Base-by-base conservation (phyloP, 78 protist species). In the Paratrimastix pyriformis region DNA sequence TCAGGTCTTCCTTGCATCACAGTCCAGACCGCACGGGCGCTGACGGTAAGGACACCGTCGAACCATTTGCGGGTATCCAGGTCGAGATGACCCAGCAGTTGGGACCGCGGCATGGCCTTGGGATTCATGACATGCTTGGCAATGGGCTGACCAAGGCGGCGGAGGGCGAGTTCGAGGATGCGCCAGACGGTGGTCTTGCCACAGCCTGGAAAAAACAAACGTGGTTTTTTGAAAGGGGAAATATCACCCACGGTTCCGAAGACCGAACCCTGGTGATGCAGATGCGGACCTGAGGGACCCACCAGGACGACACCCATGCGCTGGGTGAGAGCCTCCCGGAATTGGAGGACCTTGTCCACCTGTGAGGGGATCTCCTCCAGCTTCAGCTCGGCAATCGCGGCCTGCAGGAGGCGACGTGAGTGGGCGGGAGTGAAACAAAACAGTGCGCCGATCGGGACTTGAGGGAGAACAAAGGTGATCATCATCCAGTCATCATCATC, bases 231-330 rank as follows among this genome's bases (percentile, higher is more conserved):
- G n/a, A n/a, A n/a, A n/a, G n/a, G n/a, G n/a, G n/a, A n/a, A n/a
- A n/a, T n/a, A n/a, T n/a, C n/a, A n/a, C n/a, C n/a, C n/a, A n/a
- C n/a, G n/a, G n/a, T n/a, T n/a, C n/a, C n/a, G n/a, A n/a, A n/a
- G n/a, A n/a, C n/a, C 11, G 68, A 62, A 29, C 45, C 68, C n/a
- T n/a, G n/a, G n/a, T n/a, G n/a, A n/a, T n/a, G n/a, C n/a, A n/a
- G n/a, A n/a, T n/a, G n/a, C n/a, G n/a, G n/a, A n/a, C n/a, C n/a
- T 5, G 77, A 29, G 1, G 93, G 93, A 3, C 94, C 92, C 5
- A 88, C 91, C 39, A 90, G 50, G 52, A 90, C 92, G 4, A 84
- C 83, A 0, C 94, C 94, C 90, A 87, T 88, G 8, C 92, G 82
- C 75, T 88, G 90, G 13, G 39, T 44, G 18, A 58, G 29, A 11